Evolutionary conservation across 495 filamentous ascomycete species (phyloP), one percentile per base, ranked within the genome.

Genomic region (Penicillium odoratum): DNA sequence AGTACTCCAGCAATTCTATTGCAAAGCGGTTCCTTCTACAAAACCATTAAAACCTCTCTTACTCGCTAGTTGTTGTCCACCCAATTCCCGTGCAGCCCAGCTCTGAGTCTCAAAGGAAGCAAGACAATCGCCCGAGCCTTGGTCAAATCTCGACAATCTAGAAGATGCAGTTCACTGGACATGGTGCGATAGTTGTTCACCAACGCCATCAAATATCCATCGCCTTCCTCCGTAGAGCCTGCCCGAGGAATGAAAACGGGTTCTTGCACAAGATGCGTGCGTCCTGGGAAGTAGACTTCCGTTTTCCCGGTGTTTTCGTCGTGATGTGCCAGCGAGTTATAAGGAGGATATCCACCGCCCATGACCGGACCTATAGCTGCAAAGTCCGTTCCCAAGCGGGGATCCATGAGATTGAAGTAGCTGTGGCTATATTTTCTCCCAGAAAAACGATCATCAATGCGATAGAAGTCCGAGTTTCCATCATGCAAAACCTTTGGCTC

Each of bases 381-480:
- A 30, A 82, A 81, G 57, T 83, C 75, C 47, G 81, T 81, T 3
- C 72, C 73, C 30, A 58, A 67, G 3, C 57, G 62, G 0, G 75
- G 73, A 51, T 83, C 77, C 34, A 82, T 75, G 21, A 74, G 65
- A 0, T 78, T 65, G 53, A 81, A 78, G 74, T 76, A 86, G 68
- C 82, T 82, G 65, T 84, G 82, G 8, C 69, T 63, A 62, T 86
- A 83, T 5, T 67, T 66, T 54, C 77, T 76, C 16, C 77, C 80
- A 4, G 78, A 69, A 42, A 74, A 78, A 1, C 83, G 77, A 55
- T 85, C 83, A 60, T 86, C 83, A 56, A 86, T 83, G 25, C 83
- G 76, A 7, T 78, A 82, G 73, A 85, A 85, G 63, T 86, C 83
- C 21, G 53, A 54, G 43, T 81, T 81, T 51, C 74, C 80, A 6